Conservation (phyloP, 805 yeast genomes). For the Kuraishia molischiana region DNA sequence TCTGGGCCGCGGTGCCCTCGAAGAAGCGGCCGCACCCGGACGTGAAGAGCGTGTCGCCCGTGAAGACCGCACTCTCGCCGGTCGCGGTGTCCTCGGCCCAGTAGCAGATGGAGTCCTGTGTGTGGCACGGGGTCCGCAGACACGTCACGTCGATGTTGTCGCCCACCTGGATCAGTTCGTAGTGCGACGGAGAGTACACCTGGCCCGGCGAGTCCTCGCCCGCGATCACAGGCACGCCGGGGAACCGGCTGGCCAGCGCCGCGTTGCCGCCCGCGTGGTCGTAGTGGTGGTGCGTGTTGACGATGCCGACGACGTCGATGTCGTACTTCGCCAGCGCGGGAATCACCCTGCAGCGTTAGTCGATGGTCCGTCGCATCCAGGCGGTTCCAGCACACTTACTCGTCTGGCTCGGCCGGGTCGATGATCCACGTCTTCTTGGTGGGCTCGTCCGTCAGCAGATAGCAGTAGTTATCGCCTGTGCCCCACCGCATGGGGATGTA, state of each 20-base stretch:
- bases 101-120: slow-evolving; percentile 93
- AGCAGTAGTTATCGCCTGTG: slow-evolving; percentile 83
- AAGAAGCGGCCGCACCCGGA: slow-evolving; percentile 97
- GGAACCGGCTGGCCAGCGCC: slow-evolving; percentile 21
- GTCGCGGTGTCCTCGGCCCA: slow-evolving; percentile 56
- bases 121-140: slow-evolving; percentile 94
- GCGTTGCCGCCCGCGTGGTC: slow-evolving; percentile 91
- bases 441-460: slow-evolving; percentile 59
- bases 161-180: slow-evolving; percentile 56
- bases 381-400: slow-evolving; percentile 22
- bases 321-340: slow-evolving; percentile 30
- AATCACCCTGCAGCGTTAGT: slow-evolving; percentile 22
- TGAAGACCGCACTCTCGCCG: slow-evolving; percentile 67
- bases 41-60: slow-evolving; percentile 91
- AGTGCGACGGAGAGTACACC: slow-evolving; percentile 57
- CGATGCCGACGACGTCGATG: slow-evolving; percentile 60
- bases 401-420: slow-evolving; percentile 88
- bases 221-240: slow-evolving; percentile 59
- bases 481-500: slow-evolving; percentile 94
- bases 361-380: not conserved
- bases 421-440: slow-evolving; percentile 70
- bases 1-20: slow-evolving; percentile 79
- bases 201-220: slow-evolving; percentile 78
- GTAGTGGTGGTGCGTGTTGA: slow-evolving; percentile 93
- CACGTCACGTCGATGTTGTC: slow-evolving; percentile 58